Conservation (phyloP, 257 asterid genomes). For the Leptodermis oblonga region DNA sequence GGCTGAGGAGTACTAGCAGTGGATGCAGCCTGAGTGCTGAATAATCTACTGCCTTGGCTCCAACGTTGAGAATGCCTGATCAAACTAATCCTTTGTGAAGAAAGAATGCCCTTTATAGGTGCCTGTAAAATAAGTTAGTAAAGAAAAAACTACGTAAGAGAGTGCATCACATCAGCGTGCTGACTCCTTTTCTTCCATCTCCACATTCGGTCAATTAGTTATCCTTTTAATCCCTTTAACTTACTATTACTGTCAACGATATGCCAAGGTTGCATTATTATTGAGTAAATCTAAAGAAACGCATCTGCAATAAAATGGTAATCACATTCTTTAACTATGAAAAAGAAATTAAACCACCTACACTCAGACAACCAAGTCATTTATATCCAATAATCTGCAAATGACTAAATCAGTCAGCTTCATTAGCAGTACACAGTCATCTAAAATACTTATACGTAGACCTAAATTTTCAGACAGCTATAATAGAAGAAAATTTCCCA, state of each 20-base stretch:
- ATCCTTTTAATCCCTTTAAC: neutral
- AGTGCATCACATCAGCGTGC: neutral
- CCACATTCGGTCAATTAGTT: neutral
- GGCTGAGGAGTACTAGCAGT: slow-evolving; percentile 67
- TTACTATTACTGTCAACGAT: neutral
- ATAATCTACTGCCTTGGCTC: slow-evolving; percentile 47
- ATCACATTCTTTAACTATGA: neutral
- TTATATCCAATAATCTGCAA: neutral
- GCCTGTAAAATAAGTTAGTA: slow-evolving; percentile 44
- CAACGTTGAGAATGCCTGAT: slow-evolving; percentile 39
- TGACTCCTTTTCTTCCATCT: neutral
- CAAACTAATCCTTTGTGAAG: slow-evolving; percentile 50
- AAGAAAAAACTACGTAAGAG: neutral
- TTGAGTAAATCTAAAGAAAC: neutral
- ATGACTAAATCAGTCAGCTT: neutral
- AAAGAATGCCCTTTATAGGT: slow-evolving; percentile 64
- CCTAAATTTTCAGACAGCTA: neutral
- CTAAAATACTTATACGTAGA: neutral
- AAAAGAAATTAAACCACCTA: neutral
- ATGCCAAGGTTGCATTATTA: neutral
- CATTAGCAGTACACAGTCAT: neutral
- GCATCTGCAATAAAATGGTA: neutral
- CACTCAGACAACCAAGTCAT: neutral
- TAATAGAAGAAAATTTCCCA: neutral
- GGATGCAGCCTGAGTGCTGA: slow-evolving; percentile 84